Evolutionary conservation across 306 rosid species (phyloP), one percentile per base, ranked within the genome.

Genomic region (Prunus fruticosa): DNA sequence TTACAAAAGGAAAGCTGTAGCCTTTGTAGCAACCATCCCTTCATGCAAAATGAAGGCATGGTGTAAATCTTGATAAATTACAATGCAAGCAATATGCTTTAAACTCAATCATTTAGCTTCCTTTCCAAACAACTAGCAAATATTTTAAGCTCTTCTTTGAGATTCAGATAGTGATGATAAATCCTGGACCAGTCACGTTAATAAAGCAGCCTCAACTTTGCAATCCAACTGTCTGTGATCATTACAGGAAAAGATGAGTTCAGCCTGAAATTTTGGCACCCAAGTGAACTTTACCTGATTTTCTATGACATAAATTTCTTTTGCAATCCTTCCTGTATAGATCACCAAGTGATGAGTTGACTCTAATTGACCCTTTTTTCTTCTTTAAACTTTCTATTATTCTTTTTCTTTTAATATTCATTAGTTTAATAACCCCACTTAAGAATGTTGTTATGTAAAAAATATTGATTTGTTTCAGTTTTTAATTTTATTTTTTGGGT

Each of bases 161-260:
- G 77, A 10, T 73, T 43, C 68, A 73, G 53, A 23, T 25, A 45
- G 58, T 73, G 45, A 23, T 73, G 46, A 41, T 58, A 3, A 18
- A 34, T 64, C 69, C 16, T 0, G 77, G 23, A 58, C 45, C 77
- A 73, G 69, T 60, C 77, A 45, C 58, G 77, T 60, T 73, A 46
- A 60, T 45, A 73, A 73, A 73, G 77, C 57, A 73, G 27, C 77
- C 27, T 73, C 69, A 34, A 64, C 27, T 32, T 34, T 64, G 27
- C 50, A 34, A n/a, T 64, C 69, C 69, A 34, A 64, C 27, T 34
- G 50, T 64, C 2, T 61, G 43, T 45, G 58, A 73, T 73, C 46
- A 73, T 73, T 73, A 27, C 77, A 60, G n/a, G 67, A 41, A 72
- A 41, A 58, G 68, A 43, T 3, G 51, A 60, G 30, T 23, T 69